These are phyloP conservation scores for Nitzschia inconspicua DNA, from an alignment of 108 stramenopile genomes.

Conservation along the genomic window DNA sequence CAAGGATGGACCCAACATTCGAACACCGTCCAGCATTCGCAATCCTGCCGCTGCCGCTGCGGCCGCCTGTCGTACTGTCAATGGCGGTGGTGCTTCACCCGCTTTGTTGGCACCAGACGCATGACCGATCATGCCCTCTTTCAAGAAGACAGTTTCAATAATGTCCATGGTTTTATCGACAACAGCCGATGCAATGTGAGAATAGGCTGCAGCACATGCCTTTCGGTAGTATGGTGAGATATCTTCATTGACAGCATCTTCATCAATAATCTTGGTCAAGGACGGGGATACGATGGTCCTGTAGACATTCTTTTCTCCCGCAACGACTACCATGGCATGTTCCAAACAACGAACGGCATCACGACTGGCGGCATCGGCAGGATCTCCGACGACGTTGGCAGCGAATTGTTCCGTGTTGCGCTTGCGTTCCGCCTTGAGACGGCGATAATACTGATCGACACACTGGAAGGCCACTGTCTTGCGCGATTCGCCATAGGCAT, in stretches of 20 bases:
- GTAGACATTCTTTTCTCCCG: constrained; percentile 64
- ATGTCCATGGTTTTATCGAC: constrained; percentile 82
- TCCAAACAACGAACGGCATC: constrained; percentile 87
- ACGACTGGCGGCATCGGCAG: constrained; percentile 70
- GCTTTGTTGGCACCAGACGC: constrained; percentile 27
- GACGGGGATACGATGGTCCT: constrained; percentile 71
- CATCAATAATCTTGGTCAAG: constrained; percentile 32
- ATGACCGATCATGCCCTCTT: constrained; percentile 67
- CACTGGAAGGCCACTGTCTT: constrained; percentile 56
- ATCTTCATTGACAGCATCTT: constrained; percentile 47
- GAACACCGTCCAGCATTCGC: constrained; percentile 81
- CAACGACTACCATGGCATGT: constrained; percentile 83
- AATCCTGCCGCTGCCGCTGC: constrained; percentile 81
- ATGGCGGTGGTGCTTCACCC: constrained; percentile 6
- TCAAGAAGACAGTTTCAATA: constrained; percentile 81
- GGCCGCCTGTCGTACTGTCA: constrained; percentile 61
- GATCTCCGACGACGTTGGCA: constrained; percentile 18
- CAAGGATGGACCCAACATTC: constrained; percentile 86
- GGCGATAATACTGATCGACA: constrained; percentile 69
- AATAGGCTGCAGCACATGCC: constrained; percentile 66
- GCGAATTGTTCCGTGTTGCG: constrained; percentile 44
- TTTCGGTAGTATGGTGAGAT: constrained; percentile 58
- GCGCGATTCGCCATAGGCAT: constrained; percentile 83
- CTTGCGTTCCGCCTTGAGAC: constrained; percentile 65
- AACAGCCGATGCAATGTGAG: constrained; percentile 58